Evolutionary conservation across 352 stramenopile species (phyloP), one percentile per base, ranked within the genome.

Genomic region (Phytophthora cactorum): DNA sequence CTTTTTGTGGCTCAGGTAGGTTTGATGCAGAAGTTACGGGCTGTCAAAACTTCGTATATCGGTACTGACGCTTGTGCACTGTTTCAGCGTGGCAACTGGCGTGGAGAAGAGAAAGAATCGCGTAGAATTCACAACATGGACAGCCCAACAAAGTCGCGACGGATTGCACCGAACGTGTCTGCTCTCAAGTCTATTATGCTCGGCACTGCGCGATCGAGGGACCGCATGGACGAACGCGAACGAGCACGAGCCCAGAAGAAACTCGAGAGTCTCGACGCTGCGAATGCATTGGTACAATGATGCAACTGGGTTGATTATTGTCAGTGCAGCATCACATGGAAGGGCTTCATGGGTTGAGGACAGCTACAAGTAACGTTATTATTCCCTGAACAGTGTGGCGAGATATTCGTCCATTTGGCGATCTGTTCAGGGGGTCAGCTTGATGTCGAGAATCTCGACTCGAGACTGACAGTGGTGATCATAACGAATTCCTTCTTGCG

Each of bases 201-300:
- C 15, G 60, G 61, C 45, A 78, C 70, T 44, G 63, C 66, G 15
- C 52, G 62, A 22, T 75, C 70, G 25, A 63, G 70, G 44, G 61
- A 75, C 22, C 56, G 61, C 5, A 72, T 74, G 66, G 70, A 78
- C 36, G 47, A 63, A 41, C 39, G 53, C 3, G 70, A 75, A 49
- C 66, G 57, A 38, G 52, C 46, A n/a, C 52, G 53, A 53, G 66
- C 70, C 2, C 54, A 67, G 53, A 44, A 78, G 28, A 78, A 78
- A 38, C 70, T 75, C 10, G 36, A 66, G 31, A 17, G 29, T 7
- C 57, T 75, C 32, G 31, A 63, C 27, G 43, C n/a, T 10, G 6
- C 49, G 12, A 50, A 55, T 2, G 4, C 41, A 29, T 28, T 36
- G 14, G 41, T 11, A 45, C 12, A 95, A 29, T 59, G 36, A 59